A percentile compares a stretch with the other conserved stretches of the same genome.
These are phyloP conservation scores for Scleroderma bovista DNA, from an alignment of 768 basidiomycete genomes.

Conservation along the genomic window DNA sequence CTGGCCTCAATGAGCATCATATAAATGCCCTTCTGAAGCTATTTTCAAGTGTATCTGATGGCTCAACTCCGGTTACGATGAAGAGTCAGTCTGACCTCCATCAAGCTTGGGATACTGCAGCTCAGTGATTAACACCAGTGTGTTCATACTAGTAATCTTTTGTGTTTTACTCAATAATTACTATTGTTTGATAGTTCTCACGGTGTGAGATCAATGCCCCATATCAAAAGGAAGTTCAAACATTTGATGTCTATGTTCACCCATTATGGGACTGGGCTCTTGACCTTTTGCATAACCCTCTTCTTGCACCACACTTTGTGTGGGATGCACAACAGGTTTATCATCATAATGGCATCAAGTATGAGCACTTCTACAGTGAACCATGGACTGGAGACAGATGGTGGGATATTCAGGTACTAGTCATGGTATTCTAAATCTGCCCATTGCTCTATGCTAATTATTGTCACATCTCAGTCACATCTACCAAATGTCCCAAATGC, in stretches of 20 bases:
- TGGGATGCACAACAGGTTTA: conserved; percentile 30
- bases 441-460: too few species aligned
- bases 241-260: not conserved
- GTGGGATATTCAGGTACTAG: conserved; percentile 38
- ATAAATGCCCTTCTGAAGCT: conserved; percentile 5
- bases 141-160: too few species aligned
- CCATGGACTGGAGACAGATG: conserved; percentile 34
- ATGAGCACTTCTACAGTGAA: conserved; percentile 27
- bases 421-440: too few species aligned
- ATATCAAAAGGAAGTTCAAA: not conserved
- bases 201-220: not conserved
- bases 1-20: conserved; percentile 6
- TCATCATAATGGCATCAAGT: conserved; percentile 22
- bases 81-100: too few species aligned
- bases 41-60: conserved; percentile 3
- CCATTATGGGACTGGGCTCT: conserved; percentile 8
- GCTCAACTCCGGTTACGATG: conserved; percentile 13
- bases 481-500: conserved; percentile 2
- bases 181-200: not conserved
- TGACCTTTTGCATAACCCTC: conserved; percentile 3
- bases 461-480: not conserved
- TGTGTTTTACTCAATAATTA: too few species aligned
- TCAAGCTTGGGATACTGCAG: too few species aligned
- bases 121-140: too few species aligned
- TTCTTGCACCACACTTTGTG: conserved; percentile 11